Evolutionary conservation across 2,329 filamentous ascomycete genomes (phyloP), one percentile per base, ranked within the genome.

Genomic region (Alternaria sp.): DNA sequence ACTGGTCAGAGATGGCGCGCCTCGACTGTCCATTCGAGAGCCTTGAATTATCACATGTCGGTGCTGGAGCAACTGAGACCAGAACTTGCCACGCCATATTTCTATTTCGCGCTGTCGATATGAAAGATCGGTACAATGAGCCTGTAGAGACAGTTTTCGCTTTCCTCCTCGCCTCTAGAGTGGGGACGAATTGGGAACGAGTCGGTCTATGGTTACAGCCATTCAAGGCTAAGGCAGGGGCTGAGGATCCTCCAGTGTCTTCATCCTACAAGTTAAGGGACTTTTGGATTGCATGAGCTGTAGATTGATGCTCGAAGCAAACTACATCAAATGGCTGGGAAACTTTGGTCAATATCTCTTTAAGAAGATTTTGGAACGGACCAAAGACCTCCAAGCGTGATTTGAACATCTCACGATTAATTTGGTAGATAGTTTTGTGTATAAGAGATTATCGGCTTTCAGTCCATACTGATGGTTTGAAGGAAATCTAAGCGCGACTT

Each of bases 251-350:
- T 32, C 30, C 30, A 32, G 30, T 32, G 30, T 51, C 49, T 12
- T 9, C 4, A 4, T 32, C 28, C 4, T 51, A 51, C 49, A 13
- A 51, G 49, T 36, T 3, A 19, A 36, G 49, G 12, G 49, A 23
- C 2, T 51, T 51, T 3, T 32, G 49, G 17, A 32, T 51, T n/a
- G 2, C 28, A 12, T 51, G 21, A 32, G 49, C 49, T 32, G 7
- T 51, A 1, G 0, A 21, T 11, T 11, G 3, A 2, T 8, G 1
- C 10, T 23, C 21, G 4, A 8, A 36, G 12, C 0, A 13, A n/a
- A n/a, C n/a, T n/a, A n/a, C n/a, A n/a, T n/a, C n/a, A n/a, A n/a
- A n/a, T n/a, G n/a, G n/a, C n/a, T n/a, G n/a, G n/a, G n/a, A n/a
- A n/a, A n/a, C n/a, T n/a, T n/a, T n/a, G n/a, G n/a, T n/a, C n/a